These are phyloP conservation scores for Thielaviopsis euricoi DNA, from an alignment of 2,329 filamentous ascomycete genomes.

Conservation along the genomic window DNA sequence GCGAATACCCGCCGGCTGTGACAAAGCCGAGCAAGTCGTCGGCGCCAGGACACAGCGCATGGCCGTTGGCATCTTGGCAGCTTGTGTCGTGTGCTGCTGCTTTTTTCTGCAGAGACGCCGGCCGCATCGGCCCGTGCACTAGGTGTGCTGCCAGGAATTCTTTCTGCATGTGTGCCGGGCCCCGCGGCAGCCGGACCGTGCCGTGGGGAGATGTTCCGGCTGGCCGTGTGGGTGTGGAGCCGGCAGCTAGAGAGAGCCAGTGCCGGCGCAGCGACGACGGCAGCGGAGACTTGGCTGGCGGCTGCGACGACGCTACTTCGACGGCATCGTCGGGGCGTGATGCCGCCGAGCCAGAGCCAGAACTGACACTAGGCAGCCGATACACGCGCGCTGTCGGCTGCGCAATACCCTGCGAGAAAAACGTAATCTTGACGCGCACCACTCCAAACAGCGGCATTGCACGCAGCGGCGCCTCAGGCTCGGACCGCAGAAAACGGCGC, in stretches of 20 bases:
- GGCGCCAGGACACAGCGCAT: slow-evolving; percentile 54
- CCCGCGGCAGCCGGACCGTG: slow-evolving; percentile 10
- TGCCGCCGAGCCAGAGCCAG: slow-evolving; percentile 10
- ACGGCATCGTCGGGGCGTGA: slow-evolving; percentile 14
- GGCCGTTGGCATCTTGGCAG: slow-evolving; percentile 26
- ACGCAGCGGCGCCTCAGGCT: background rate
- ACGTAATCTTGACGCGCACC: slow-evolving; percentile 48
- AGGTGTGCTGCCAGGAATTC: slow-evolving; percentile 32
- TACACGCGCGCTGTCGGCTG: slow-evolving; percentile 67
- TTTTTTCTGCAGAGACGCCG: slow-evolving; percentile 22
- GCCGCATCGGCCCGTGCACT: slow-evolving; percentile 20
- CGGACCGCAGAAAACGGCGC: slow-evolving; percentile 12
- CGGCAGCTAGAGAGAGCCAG: slow-evolving; percentile 46
- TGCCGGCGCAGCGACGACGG: slow-evolving; percentile 40
- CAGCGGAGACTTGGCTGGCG: slow-evolving; percentile 17
- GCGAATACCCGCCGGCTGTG: slow-evolving; percentile 69
- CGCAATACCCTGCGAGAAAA: slow-evolving; percentile 55
- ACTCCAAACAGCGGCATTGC: slow-evolving; percentile 17
- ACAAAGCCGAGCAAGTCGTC: slow-evolving; percentile 78
- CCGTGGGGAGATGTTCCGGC: slow-evolving; percentile 14
- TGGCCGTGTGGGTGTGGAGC: slow-evolving; percentile 6
- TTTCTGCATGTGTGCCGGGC: slow-evolving; percentile 22
- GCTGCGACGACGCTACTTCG: slow-evolving; percentile 31
- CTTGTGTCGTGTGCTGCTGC: slow-evolving; percentile 19
- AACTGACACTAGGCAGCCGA: slow-evolving; percentile 44